A percentile compares a stretch with the other conserved stretches of the same genome.
These are phyloP conservation scores for Leucosporidium yakuticum DNA, from an alignment of 768 basidiomycete genomes.

Conservation along the genomic window DNA sequence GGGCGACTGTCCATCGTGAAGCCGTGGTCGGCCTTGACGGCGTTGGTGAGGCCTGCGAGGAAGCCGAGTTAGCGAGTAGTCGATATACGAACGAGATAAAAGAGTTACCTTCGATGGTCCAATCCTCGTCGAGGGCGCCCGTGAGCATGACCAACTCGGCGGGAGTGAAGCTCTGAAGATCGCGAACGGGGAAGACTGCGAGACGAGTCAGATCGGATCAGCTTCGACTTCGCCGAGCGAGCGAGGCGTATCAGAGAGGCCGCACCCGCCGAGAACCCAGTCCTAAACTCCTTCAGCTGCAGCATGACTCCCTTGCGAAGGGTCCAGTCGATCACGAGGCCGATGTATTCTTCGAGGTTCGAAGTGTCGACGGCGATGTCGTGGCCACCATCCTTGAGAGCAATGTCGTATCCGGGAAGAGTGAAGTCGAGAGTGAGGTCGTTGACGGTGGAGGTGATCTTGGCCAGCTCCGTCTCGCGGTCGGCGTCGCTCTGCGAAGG, in stretches of 20 bases:
- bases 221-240: background rate
- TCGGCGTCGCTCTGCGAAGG: constrained; percentile 31
- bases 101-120: constrained; percentile 72
- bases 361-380: constrained; percentile 73
- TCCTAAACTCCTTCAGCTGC: constrained; percentile 85
- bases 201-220: background rate
- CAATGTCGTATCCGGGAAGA: constrained; percentile 81
- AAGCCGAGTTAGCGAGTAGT: constrained; percentile 16
- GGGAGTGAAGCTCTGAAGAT: constrained; percentile 84
- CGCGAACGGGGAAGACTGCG: constrained; percentile 83
- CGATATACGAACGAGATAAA: constrained; percentile 1
- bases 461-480: constrained; percentile 35
- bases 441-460: constrained; percentile 63
- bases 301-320: constrained; percentile 69
- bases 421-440: constrained; percentile 95
- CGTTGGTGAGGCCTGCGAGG: constrained; percentile 68
- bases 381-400: constrained; percentile 78
- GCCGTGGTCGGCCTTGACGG: constrained; percentile 94
- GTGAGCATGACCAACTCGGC: constrained; percentile 86
- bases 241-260: too few species aligned
- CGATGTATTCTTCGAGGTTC: constrained; percentile 84
- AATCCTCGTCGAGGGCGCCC: constrained; percentile 73
- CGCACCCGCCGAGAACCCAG: constrained; percentile 67
- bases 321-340: constrained; percentile 79
- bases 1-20: constrained; percentile 92